Evolutionary conservation across 169 alveolate species (phyloP).

Genomic region (Eimeria brunetti): DNA sequence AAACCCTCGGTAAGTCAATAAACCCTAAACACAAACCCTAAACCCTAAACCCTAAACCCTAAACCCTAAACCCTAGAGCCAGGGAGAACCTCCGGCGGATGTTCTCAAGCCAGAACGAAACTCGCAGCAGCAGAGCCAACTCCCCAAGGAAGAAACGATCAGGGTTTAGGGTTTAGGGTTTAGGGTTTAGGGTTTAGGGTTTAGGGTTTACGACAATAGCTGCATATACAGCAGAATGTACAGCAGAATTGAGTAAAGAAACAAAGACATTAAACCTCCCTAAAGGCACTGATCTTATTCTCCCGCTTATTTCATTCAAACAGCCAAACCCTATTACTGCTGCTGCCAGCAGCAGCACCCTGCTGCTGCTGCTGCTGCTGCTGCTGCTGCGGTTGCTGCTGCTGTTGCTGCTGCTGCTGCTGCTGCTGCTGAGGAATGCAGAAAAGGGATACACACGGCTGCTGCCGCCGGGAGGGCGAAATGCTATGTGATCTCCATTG

Average conservation of each 20-base stretch:
- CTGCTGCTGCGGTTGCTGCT: slow-evolving; percentile 42
- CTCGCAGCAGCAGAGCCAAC: neutral
- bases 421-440: neutral
- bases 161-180: slow-evolving; percentile 27
- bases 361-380: slow-evolving; percentile 34
- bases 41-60: slow-evolving; percentile 10
- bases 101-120: neutral
- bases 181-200: slow-evolving; percentile 36
- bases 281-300: slow-evolving; percentile 26
- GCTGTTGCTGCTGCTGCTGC: slow-evolving; percentile 17
- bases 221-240: neutral
- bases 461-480: neutral
- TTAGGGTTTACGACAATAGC: neutral
- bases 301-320: slow-evolving; percentile 33
- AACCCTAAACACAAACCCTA: slow-evolving; percentile 2
- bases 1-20: neutral
- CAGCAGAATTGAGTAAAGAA: neutral
- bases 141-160: neutral
- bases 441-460: neutral
- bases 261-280: neutral
- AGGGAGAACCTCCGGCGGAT: neutral
- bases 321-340: slow-evolving; percentile 6
- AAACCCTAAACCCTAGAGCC: neutral
- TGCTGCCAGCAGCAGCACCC: slow-evolving; percentile 12
- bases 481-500: neutral